phyloP scores from a whole-genome alignment of 495 filamentous ascomycete genomes.

The Aspergillus asperescens region DNA sequence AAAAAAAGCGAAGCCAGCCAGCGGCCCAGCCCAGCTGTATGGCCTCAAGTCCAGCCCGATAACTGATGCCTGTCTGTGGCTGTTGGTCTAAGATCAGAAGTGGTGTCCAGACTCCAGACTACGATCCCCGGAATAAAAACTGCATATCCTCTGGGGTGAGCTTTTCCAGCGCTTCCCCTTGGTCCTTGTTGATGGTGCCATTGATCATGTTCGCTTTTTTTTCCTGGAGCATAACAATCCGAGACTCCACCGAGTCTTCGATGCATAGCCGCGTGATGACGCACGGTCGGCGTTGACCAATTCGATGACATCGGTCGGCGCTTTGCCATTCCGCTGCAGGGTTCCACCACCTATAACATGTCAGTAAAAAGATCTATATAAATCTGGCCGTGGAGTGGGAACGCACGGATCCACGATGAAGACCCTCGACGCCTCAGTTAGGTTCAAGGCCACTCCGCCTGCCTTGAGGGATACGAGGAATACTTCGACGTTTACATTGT shows the following conservation, averaged over 20 bases:
- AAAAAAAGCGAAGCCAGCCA: neutral
- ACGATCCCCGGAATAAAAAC: constrained; percentile 81
- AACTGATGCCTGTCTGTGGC: neutral
- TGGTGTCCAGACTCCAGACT: neutral
- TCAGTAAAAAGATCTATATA: neutral
- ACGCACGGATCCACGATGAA: constrained; percentile 93
- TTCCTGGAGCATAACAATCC: constrained; percentile 91
- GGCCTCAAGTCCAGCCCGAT: neutral
- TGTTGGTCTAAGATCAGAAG: neutral
- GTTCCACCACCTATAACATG: constrained; percentile 76
- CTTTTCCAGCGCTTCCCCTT: constrained; percentile 74
- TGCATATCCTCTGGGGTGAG: constrained; percentile 87
- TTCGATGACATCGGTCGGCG: constrained; percentile 93
- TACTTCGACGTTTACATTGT: constrained; percentile 81
- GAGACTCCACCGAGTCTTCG: constrained; percentile 90
- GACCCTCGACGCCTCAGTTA: constrained; percentile 88
- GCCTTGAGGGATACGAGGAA: constrained; percentile 94
- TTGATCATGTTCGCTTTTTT: constrained; percentile 97
- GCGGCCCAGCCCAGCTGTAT: neutral
- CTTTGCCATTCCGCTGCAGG: constrained; percentile 96
- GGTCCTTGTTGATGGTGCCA: constrained; percentile 89
- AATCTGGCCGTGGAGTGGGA: neutral
- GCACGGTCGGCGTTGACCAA: constrained; percentile 88
- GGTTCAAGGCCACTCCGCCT: constrained; percentile 88
- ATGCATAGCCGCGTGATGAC: constrained; percentile 92